Base-by-base conservation (phyloP, 768 basidiomycete genomes). In the Piloderma croceum region DNA sequence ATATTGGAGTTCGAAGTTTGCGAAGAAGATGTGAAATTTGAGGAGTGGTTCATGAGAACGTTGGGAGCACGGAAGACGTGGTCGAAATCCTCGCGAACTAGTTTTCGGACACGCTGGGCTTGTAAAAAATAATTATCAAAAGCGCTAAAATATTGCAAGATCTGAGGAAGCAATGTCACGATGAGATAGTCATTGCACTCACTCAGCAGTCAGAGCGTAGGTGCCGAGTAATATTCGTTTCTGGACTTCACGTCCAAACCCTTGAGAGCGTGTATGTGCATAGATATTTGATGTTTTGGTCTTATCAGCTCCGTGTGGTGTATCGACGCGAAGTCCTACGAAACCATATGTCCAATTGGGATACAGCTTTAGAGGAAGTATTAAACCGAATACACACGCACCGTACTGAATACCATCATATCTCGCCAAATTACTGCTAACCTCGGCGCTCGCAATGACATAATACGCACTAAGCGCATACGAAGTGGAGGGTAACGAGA, bases 61-160 rank as follows among this genome's bases (percentile, higher is more conserved):
- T 84, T 77, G 3, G 75, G 68, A 2, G 74, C 58, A 1, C 68
- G 63, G 62, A 97, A 92, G 24, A 83, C 74, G 1, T 56, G 51
- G 53, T 82, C 65, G 50, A 93, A 92, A 52, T 97, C 93, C 4
- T 70, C 52, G 43, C 77, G 74, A 38, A 99, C 67, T 6, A 74
- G 63, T 36, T 74, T 71, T 1, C 94, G 81, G 7, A 97, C 76
- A 23, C 79, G 74, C 46, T 90, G 84, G 0, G 94, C 93, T 65
- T 94, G 90, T 5, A 98, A 71, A 58, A 91, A 99, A 60, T 94
- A 97, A 54, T 94, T 97, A 63, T 97, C 86, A 55, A 92, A 97
- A n/a, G 91, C 91, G 42, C 91, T 97, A 51, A 19, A 46, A 33
- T 24, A 36, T 12, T 23, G 29, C 36, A 33, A 17, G 34, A 35